These are phyloP conservation scores for Teratosphaeriaceae sp. DNA, from an alignment of 2,329 filamentous ascomycete species.

Conservation along the genomic window DNA sequence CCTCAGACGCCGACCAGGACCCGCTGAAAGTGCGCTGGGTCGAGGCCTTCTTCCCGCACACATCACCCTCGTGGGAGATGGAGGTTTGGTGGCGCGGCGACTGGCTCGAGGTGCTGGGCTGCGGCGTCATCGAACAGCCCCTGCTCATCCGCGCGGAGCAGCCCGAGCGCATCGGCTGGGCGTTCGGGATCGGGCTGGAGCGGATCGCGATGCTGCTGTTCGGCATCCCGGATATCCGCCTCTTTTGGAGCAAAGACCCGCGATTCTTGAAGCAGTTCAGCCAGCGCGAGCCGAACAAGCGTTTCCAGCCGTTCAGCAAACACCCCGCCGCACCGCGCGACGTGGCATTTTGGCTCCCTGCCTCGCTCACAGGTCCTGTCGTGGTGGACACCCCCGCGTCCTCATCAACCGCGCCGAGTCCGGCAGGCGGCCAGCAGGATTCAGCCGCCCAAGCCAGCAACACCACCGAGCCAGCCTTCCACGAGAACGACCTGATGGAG, in stretches of 20 bases:
- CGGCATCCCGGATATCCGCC: constrained; percentile 88
- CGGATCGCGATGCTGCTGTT: constrained; percentile 97
- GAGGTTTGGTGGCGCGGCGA: constrained; percentile 92
- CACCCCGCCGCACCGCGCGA: constrained; percentile 86
- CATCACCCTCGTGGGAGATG: constrained; percentile 89
- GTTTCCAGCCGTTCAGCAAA: constrained; percentile 84
- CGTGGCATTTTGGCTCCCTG: constrained; percentile 80
- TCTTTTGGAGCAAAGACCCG: constrained; percentile 86
- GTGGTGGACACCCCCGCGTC: constrained; percentile 26
- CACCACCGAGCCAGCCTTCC: constrained; percentile 50
- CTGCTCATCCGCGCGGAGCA: constrained; percentile 72
- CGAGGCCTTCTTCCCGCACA: constrained; percentile 96
- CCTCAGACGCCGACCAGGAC: constrained; percentile 45
- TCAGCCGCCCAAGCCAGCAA: constrained; percentile 28
- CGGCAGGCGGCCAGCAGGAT: constrained; percentile 30
- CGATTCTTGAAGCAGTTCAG: constrained; percentile 82
- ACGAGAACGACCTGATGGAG: constrained; percentile 98
- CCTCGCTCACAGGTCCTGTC: constrained; percentile 14
- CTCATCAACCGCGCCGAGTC: constrained; percentile 26
- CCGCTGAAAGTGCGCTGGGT: constrained; percentile 87
- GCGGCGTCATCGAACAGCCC: constrained; percentile 78
- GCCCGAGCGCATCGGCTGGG: constrained; percentile 77
- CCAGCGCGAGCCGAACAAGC: constrained; percentile 43
- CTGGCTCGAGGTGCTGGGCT: constrained; percentile 96
- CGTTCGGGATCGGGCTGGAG: constrained; percentile 90